These are phyloP conservation scores for Heterobasidion parviporum DNA, from an alignment of 1,284 basidiomycete species.

Conservation along the genomic window DNA sequence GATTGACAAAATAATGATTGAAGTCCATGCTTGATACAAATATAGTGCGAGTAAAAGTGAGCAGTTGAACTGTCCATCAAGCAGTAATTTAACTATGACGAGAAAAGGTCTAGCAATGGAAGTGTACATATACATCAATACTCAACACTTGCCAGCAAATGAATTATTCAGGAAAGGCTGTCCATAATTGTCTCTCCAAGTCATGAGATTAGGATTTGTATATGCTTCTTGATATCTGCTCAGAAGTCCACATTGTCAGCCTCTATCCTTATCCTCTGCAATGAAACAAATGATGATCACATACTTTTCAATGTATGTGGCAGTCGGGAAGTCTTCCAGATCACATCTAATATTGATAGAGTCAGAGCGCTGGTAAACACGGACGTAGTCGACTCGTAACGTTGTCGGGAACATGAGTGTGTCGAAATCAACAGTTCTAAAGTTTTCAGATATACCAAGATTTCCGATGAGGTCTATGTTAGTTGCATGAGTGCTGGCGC, in stretches of 20 bases:
- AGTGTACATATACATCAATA: no score
- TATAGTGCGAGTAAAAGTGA: no score
- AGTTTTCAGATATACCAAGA: conserved; percentile 76
- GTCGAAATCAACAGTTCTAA: conserved; percentile 60
- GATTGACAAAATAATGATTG: no score
- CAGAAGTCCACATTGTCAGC: background rate
- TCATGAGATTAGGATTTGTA: conserved; percentile 29
- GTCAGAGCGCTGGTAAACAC: conserved; percentile 70
- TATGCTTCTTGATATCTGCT: conserved; percentile 27
- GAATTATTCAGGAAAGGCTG: conserved; percentile 56
- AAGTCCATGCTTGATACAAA: no score
- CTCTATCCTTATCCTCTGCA: background rate
- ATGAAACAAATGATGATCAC: conserved; percentile 14
- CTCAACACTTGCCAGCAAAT: conserved; percentile 43
- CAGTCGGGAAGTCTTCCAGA: conserved; percentile 70
- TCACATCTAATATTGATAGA: conserved; percentile 77
- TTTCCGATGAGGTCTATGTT: conserved; percentile 65
- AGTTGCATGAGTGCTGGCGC: background rate
- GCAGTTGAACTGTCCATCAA: no score
- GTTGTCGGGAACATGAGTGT: conserved; percentile 60
- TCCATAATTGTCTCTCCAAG: conserved; percentile 38
- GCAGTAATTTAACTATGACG: no score
- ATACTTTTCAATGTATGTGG: conserved; percentile 63
- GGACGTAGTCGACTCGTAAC: conserved; percentile 77
- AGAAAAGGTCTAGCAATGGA: no score